These are phyloP conservation scores for Oryza nivara DNA, from an alignment of 176 grass and related monocot genomes.

Conservation along the genomic window DNA sequence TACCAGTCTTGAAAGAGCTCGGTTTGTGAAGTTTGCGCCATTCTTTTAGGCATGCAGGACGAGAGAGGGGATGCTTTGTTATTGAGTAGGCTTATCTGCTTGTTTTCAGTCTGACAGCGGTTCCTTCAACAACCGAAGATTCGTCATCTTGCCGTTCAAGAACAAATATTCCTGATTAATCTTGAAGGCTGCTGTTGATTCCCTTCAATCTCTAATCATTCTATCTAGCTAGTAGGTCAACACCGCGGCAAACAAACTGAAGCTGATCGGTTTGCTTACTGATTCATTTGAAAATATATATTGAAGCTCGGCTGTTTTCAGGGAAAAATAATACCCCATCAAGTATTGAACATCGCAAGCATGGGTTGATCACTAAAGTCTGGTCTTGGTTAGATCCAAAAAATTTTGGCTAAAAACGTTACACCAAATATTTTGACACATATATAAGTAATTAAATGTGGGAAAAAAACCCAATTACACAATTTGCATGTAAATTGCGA, in stretches of 20 bases:
- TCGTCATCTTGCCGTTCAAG: conserved; percentile 26
- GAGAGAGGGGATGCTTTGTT: conserved; percentile 25
- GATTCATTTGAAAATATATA: background rate
- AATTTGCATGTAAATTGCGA: no score
- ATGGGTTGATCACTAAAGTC: background rate
- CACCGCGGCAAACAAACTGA: background rate
- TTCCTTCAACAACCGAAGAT: conserved; percentile 39
- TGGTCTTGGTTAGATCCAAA: no score
- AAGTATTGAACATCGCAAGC: background rate
- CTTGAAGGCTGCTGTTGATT: conserved; percentile 34
- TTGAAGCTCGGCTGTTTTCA: background rate
- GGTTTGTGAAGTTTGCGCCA: background rate
- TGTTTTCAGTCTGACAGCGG: conserved; percentile 14
- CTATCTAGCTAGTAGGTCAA: background rate
- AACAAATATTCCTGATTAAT: conserved; percentile 30
- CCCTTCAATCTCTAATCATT: background rate
- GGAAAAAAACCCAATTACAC: no score
- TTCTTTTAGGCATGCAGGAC: conserved; percentile 20
- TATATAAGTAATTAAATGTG: no score
- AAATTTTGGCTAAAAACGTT: no score
- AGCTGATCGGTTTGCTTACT: background rate
- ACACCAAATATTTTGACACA: no score
- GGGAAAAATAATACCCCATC: background rate
- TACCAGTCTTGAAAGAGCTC: conserved; percentile 28
- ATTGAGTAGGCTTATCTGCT: conserved; percentile 38